Evolutionary conservation across 2,329 filamentous ascomycete species (phyloP), one percentile per base, ranked within the genome.

Genomic region (Aspergillus ochraceus): DNA sequence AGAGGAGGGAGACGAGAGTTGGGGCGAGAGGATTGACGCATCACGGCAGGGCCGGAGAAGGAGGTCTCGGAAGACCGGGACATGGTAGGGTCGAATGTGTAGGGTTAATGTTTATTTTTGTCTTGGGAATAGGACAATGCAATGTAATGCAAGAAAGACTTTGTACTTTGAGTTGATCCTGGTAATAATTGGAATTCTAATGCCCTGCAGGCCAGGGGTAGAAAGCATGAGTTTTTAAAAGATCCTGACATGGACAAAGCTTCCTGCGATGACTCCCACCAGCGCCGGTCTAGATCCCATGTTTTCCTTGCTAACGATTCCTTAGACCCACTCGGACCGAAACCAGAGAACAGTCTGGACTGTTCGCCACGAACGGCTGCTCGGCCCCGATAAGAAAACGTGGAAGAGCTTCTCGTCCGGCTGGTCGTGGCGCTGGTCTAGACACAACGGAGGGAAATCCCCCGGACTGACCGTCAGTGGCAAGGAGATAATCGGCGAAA

Each of bases 1-100:
- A 64, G 65, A 1, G 65, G 61, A 11, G 64, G 65, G 29, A 67
- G 55, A 8, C 64, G 64, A 6, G 54, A 54, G 61, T 61, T 65
- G 17, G 57, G 49, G 54, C 57, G 64, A 12, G 62, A 42, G 36
- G 59, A 46, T 39, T 60, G 58, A 8, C 58, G 57, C 52, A 60
- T 46, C 17, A 58, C 45, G 17, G 58, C 49, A 19, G 55, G 49
- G 24, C 52, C 58, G 11, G 51, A 50, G 6, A 58, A 6, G 12
- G 47, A 22, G 45, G 36, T 42, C 14, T 42, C 36, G 5, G 36
- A 42, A n/a, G 14, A 42, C 36, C 36, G 5, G 17, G 36, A n/a
- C 36, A 42, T 42, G 6, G 36, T 17, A 14, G 6, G 36, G 36
- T 42, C 32, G 32, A 12, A n/a, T 36, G 12, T 36, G 11, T 36